Evolutionary conservation across 306 rosid genomes (phyloP).

Genomic region (Pyrus communis): DNA sequence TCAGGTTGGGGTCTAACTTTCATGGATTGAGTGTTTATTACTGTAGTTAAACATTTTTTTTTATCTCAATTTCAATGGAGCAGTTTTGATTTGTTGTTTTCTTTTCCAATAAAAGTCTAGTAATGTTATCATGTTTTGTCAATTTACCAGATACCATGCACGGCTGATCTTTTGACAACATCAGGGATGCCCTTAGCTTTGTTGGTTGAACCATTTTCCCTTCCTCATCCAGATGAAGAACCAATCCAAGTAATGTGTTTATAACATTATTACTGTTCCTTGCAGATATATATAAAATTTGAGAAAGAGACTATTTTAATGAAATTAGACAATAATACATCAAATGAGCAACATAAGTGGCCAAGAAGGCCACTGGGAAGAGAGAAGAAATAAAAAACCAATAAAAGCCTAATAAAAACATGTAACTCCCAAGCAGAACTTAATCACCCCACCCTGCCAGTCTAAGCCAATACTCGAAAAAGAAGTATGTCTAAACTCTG

Average conservation of each 20-base stretch:
- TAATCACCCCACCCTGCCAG: background rate
- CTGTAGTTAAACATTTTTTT: background rate
- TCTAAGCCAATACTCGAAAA: background rate
- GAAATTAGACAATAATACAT: no score
- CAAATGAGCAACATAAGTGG: no score
- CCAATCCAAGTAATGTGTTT: slow-evolving; percentile 65
- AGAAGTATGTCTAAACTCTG: background rate
- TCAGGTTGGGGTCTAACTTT: slow-evolving; percentile 56
- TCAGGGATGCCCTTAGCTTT: slow-evolving; percentile 97
- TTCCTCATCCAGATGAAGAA: slow-evolving; percentile 95
- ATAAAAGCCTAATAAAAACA: no score
- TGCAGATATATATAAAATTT: background rate
- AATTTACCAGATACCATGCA: slow-evolving; percentile 70
- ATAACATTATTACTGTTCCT: slow-evolving; percentile 7
- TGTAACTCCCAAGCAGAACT: background rate
- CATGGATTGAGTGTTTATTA: slow-evolving; percentile 3
- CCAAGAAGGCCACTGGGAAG: no score
- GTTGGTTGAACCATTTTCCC: slow-evolving; percentile 93
- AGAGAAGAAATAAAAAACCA: no score
- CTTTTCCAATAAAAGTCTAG: background rate
- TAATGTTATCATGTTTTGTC: slow-evolving; percentile 12
- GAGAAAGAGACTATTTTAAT: background rate
- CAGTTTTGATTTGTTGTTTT: background rate
- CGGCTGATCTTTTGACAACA: slow-evolving; percentile 81
- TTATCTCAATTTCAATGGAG: background rate